These are phyloP conservation scores for Rehmannia glutinosa DNA, from an alignment of 257 asterid species.

Conservation along the genomic window DNA sequence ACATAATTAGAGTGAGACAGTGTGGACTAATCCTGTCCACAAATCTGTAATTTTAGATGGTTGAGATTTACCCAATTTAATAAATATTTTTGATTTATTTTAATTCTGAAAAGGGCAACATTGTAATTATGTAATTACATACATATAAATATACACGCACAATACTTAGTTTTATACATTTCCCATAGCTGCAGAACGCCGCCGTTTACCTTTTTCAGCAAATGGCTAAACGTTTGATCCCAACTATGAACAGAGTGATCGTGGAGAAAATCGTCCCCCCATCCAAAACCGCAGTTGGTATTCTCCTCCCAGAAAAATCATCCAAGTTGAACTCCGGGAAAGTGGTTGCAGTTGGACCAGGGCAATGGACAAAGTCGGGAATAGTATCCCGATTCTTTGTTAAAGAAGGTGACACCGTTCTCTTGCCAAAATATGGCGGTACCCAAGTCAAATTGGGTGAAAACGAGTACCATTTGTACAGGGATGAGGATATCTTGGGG, in stretches of 20 bases:
- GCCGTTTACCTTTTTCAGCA: background rate
- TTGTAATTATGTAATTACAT: too few relatives aligned
- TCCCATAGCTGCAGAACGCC: background rate
- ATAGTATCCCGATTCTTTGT: constrained; percentile 63
- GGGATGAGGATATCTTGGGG: constrained; percentile 73
- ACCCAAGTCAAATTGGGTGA: constrained; percentile 82
- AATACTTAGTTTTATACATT: too few relatives aligned
- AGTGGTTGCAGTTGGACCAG: constrained; percentile 89
- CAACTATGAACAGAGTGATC: constrained; percentile 74
- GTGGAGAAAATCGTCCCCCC: constrained; percentile 81
- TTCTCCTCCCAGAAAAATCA: constrained; percentile 84
- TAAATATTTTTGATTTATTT: too few relatives aligned
- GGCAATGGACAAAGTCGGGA: constrained; percentile 55
- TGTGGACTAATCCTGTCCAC: too few relatives aligned
- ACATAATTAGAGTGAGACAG: too few relatives aligned
- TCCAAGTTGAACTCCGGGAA: constrained; percentile 82
- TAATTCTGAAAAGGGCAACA: too few relatives aligned
- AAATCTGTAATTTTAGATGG: too few relatives aligned
- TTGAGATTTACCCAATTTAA: too few relatives aligned
- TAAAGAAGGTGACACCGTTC: constrained; percentile 88
- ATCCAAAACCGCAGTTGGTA: constrained; percentile 77
- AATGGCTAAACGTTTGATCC: constrained; percentile 85
- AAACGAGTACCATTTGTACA: constrained; percentile 69
- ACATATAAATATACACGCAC: too few relatives aligned
- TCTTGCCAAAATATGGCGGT: constrained; percentile 92